A percentile compares a stretch with the other conserved stretches of the same genome.
phyloP scores from a whole-genome alignment of 306 rosid genomes.

The Gillenia trifoliata region DNA sequence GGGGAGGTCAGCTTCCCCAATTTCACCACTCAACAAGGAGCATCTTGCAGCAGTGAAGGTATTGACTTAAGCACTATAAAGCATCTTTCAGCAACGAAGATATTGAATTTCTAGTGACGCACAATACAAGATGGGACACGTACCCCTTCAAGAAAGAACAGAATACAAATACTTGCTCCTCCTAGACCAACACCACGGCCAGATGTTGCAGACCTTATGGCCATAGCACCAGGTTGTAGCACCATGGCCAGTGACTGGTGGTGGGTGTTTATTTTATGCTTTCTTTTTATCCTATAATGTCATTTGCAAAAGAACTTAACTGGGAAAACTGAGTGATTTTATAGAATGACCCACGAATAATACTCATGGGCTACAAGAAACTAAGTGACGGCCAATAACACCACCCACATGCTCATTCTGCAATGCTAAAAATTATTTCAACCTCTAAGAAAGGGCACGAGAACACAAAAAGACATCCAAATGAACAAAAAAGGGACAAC shows the following conservation, averaged over 20 bases:
- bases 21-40: background rate
- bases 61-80: background rate
- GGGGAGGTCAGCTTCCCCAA: background rate
- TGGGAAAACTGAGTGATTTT: background rate
- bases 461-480: background rate
- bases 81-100: background rate
- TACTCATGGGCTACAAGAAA: background rate
- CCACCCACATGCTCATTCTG: background rate
- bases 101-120: background rate
- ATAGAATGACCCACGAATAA: too few species aligned
- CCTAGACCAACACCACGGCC: background rate
- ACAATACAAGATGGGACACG: background rate
- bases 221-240: background rate
- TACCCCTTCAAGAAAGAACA: background rate
- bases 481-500: background rate
- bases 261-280: background rate
- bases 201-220: background rate
- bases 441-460: background rate
- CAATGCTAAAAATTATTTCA: background rate
- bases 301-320: background rate
- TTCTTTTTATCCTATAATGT: background rate
- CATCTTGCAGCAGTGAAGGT: background rate
- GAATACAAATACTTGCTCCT: background rate
- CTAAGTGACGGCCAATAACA: background rate
- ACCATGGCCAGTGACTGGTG: background rate